Conservation (phyloP, 2,329 filamentous ascomycete species). For the Blastomyces emzantsi region DNA sequence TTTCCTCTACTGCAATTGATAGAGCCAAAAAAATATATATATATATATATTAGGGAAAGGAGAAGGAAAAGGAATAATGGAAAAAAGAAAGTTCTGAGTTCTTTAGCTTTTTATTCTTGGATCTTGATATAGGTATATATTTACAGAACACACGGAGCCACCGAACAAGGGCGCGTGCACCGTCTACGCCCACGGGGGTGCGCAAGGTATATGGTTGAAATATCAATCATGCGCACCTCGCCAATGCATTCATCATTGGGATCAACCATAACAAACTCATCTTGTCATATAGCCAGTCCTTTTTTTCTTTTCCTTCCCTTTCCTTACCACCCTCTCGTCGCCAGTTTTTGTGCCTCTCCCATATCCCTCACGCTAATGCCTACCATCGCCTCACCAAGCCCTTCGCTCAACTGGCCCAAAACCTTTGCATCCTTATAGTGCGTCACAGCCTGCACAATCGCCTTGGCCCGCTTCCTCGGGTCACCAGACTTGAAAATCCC, state of each 20-base stretch:
- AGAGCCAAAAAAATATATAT: no score
- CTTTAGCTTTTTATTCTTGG: not conserved
- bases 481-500: slow-evolving; percentile 98
- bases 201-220: not conserved
- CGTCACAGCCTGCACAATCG: slow-evolving; percentile 89
- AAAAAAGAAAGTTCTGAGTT: not conserved
- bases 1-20: no score
- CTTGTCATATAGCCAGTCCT: not conserved
- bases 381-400: slow-evolving; percentile 96
- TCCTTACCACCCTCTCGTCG: slow-evolving; percentile 70
- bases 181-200: not conserved
- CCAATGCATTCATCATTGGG: not conserved
- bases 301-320: not conserved
- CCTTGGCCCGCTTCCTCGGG: slow-evolving; percentile 78
- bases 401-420: slow-evolving; percentile 75
- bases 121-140: not conserved
- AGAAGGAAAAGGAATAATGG: not conserved
- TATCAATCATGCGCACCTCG: not conserved
- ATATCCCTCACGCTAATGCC: slow-evolving; percentile 80
- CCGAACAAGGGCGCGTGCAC: not conserved
- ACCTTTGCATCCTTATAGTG: slow-evolving; percentile 81
- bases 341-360: slow-evolving; percentile 67
- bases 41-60: no score
- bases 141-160: not conserved
- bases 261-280: not conserved